Evolutionary conservation across 768 basidiomycete genomes (phyloP).

Genomic region (Rubroboletus satanas): DNA sequence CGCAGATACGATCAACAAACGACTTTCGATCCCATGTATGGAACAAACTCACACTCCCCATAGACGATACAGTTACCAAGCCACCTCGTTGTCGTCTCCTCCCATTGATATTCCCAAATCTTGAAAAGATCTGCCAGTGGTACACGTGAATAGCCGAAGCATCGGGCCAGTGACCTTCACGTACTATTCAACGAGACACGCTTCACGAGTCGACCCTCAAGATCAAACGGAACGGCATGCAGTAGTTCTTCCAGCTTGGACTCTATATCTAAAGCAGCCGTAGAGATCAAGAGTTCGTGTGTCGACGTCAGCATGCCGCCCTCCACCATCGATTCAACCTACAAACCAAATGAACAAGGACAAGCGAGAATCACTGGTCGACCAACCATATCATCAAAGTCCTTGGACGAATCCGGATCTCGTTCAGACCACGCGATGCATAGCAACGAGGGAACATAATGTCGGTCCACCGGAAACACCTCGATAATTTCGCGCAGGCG

Average conservation of each 20-base stretch:
- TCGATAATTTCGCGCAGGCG: constrained; percentile 64
- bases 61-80: constrained; percentile 26
- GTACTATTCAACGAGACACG: constrained; percentile 45
- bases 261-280: constrained; percentile 55
- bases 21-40: not conserved
- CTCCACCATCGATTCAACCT: constrained; percentile 50
- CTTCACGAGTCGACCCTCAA: constrained; percentile 53
- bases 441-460: constrained; percentile 61
- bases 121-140: constrained; percentile 24
- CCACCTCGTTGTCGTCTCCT: constrained; percentile 17
- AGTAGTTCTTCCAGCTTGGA: constrained; percentile 46
- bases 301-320: constrained; percentile 40
- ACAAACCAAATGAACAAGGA: constrained; percentile 3
- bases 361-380: not conserved
- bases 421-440: constrained; percentile 58
- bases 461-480: constrained; percentile 48
- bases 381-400: constrained; percentile 61
- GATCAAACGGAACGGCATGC: constrained; percentile 45
- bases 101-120: constrained; percentile 24
- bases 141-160: not conserved
- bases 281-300: constrained; percentile 48
- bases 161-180: constrained; percentile 17
- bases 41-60: constrained; percentile 44
- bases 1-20: not conserved
- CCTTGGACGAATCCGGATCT: constrained; percentile 38